A percentile compares a stretch with the other conserved stretches of the same genome.
phyloP scores from a whole-genome alignment of 441 rosid genomes.

The Populus hybrid region DNA sequence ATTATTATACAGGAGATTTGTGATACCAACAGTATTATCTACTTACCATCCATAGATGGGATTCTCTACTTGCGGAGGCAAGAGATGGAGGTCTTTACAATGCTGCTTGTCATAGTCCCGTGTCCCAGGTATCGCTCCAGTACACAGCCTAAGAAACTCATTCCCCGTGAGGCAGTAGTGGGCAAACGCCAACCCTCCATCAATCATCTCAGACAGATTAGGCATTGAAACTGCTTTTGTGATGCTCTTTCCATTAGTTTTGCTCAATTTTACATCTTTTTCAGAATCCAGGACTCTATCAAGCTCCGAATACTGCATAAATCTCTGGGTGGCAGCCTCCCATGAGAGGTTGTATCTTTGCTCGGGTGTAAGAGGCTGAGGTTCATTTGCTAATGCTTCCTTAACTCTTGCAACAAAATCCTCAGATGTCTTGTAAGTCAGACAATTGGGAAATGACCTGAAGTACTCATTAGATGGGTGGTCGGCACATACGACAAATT shows the following conservation, averaged over 20 bases:
- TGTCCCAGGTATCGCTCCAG: conserved; percentile 82
- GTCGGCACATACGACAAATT: conserved; percentile 90
- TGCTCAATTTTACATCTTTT: conserved; percentile 15
- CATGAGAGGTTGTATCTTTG: conserved; percentile 83
- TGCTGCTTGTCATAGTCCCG: conserved; percentile 80
- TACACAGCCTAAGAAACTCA: conserved; percentile 75
- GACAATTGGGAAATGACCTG: conserved; percentile 89
- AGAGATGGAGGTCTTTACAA: conserved; percentile 74
- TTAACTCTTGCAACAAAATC: conserved; percentile 80
- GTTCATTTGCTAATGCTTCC: conserved; percentile 86
- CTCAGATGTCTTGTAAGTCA: conserved; percentile 79
- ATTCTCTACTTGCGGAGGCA: conserved; percentile 79
- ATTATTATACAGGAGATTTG: background rate
- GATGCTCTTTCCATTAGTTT: conserved; percentile 26
- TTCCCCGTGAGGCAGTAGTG: conserved; percentile 87
- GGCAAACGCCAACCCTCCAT: conserved; percentile 86
- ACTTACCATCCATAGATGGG: conserved; percentile 88
- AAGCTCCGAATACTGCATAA: conserved; percentile 78
- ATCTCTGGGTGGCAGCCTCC: conserved; percentile 98
- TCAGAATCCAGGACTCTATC: conserved; percentile 45
- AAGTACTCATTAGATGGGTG: conserved; percentile 98
- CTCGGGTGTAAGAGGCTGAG: conserved; percentile 74
- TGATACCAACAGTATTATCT: background rate
- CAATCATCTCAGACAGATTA: conserved; percentile 51
- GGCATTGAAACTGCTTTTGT: conserved; percentile 57